A percentile compares a stretch with the other conserved stretches of the same genome.
These are phyloP conservation scores for Termitomyces eurrhizus DNA, from an alignment of 768 basidiomycete genomes.

Conservation along the genomic window DNA sequence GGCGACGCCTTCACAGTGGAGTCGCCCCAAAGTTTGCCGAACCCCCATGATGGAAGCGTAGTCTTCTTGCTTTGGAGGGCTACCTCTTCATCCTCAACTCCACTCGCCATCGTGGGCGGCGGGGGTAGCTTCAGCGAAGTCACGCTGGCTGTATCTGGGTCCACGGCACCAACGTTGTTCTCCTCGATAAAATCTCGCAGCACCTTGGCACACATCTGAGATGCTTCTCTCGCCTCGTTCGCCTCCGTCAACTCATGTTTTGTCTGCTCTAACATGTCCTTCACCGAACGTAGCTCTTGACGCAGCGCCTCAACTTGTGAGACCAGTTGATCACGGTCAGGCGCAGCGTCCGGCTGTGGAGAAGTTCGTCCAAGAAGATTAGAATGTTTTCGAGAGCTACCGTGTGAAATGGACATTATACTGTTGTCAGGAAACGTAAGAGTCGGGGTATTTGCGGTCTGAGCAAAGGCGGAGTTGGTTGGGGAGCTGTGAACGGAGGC, in stretches of 20 bases:
- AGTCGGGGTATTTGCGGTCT: slow-evolving; percentile 31
- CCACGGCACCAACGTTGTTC: slow-evolving; percentile 52
- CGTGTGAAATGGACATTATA: slow-evolving; percentile 19
- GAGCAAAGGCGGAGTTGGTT: slow-evolving; percentile 28
- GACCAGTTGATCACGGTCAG: slow-evolving; percentile 11
- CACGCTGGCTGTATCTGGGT: slow-evolving; percentile 14
- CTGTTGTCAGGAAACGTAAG: slow-evolving; percentile 30
- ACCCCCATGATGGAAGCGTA: slow-evolving; percentile 47
- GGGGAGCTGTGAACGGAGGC: slow-evolving; percentile 70
- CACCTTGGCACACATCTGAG: slow-evolving; percentile 79
- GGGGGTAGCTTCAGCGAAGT: slow-evolving; percentile 36
- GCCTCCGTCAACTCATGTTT: slow-evolving; percentile 70
- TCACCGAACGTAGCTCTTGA: slow-evolving; percentile 52
- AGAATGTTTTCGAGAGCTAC: slow-evolving; percentile 40
- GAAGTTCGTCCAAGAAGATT: slow-evolving; percentile 51
- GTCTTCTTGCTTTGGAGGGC: slow-evolving; percentile 28
- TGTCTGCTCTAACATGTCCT: slow-evolving; percentile 57
- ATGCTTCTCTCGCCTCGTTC: slow-evolving; percentile 83
- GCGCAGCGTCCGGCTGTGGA: slow-evolving; percentile 31
- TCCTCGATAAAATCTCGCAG: slow-evolving; percentile 81
- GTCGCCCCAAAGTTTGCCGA: slow-evolving; percentile 63
- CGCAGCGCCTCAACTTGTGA: slow-evolving; percentile 56
- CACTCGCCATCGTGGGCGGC: slow-evolving; percentile 36
- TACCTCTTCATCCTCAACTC: slow-evolving; percentile 34
- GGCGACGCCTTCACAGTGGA: slow-evolving; percentile 25